phyloP scores from a whole-genome alignment of 805 yeast species.

The Ogataea haglerorum region DNA sequence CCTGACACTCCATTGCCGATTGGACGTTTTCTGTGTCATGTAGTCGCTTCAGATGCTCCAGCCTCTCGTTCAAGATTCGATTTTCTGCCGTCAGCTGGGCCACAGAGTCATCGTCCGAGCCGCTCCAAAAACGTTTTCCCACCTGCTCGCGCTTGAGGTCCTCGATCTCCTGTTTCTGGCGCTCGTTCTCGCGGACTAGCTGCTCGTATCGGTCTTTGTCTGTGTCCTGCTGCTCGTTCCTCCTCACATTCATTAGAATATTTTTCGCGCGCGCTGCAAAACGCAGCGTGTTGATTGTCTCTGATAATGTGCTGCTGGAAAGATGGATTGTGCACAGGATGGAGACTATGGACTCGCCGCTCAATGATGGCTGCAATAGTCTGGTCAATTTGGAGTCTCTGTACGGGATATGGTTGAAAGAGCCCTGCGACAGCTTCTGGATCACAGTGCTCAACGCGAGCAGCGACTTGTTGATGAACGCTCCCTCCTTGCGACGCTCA shows the following conservation, averaged over 20 bases:
- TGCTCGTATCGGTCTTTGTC: constrained; percentile 51
- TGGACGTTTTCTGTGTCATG: constrained; percentile 41
- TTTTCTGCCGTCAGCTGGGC: constrained; percentile 57
- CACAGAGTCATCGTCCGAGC: constrained; percentile 21
- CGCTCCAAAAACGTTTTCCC: constrained; percentile 2
- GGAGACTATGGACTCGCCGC: constrained; percentile 81
- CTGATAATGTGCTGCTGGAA: constrained; percentile 57
- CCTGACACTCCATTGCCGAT: constrained; percentile 52
- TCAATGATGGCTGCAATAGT: constrained; percentile 83
- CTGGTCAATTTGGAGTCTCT: constrained; percentile 92
- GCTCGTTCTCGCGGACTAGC: constrained; percentile 57
- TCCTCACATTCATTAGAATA: constrained; percentile 64
- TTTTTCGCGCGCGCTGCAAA: constrained; percentile 95
- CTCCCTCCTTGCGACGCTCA: constrained; percentile 90
- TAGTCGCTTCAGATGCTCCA: constrained; percentile 66
- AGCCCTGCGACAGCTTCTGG: constrained; percentile 53
- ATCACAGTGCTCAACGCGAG: constrained; percentile 92
- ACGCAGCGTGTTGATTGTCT: constrained; percentile 80
- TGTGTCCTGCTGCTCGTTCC: constrained; percentile 38
- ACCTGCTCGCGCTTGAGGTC: constrained; percentile 28
- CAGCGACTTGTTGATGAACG: constrained; percentile 86
- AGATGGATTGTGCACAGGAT: constrained; percentile 85
- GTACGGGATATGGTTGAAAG: constrained; percentile 70
- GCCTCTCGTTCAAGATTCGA: constrained; percentile 56
- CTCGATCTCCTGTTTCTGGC: constrained; percentile 52